Evolutionary conservation across 305 asterid genomes (phyloP).

Genomic region (Ilex paraguariensis): DNA sequence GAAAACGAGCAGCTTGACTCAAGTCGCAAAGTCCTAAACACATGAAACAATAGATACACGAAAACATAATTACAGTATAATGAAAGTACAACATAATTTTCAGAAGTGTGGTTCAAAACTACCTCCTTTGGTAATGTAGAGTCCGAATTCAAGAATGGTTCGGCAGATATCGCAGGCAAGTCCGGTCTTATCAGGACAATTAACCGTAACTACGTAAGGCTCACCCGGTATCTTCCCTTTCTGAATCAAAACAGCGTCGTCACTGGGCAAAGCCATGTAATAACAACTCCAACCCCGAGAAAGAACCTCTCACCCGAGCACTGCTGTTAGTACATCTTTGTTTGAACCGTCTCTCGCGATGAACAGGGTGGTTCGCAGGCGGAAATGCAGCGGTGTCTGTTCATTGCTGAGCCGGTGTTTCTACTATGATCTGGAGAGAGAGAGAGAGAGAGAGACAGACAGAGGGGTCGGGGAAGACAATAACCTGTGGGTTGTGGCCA

Average conservation of each 20-base stretch:
- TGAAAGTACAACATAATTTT: not conserved
- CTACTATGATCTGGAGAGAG: too few relatives aligned
- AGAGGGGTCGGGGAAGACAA: too few relatives aligned
- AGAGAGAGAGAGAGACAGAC: too few relatives aligned
- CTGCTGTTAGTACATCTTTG: not conserved
- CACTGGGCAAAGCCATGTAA: conserved; percentile 38
- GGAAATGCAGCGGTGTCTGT: too few relatives aligned
- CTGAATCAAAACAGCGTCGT: conserved; percentile 63
- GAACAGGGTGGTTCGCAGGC: too few relatives aligned
- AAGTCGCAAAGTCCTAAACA: not conserved
- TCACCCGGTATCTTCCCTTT: conserved; percentile 58
- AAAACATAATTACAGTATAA: not conserved
- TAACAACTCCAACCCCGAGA: not conserved
- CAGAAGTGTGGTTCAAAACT: not conserved
- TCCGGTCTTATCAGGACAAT: conserved; percentile 69
- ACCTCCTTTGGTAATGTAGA: conserved; percentile 74
- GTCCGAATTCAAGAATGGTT: conserved; percentile 66
- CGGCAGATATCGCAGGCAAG: conserved; percentile 75
- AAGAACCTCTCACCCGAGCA: not conserved
- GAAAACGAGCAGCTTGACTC: too few relatives aligned
- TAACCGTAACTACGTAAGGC: conserved; percentile 63
- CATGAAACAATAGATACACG: not conserved
- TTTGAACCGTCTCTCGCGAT: too few relatives aligned
- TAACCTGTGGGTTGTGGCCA: too few relatives aligned
- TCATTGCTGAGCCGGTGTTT: too few relatives aligned